These are phyloP conservation scores for Colletotrichum musae DNA, from an alignment of 2,329 filamentous ascomycete genomes.

Conservation along the genomic window DNA sequence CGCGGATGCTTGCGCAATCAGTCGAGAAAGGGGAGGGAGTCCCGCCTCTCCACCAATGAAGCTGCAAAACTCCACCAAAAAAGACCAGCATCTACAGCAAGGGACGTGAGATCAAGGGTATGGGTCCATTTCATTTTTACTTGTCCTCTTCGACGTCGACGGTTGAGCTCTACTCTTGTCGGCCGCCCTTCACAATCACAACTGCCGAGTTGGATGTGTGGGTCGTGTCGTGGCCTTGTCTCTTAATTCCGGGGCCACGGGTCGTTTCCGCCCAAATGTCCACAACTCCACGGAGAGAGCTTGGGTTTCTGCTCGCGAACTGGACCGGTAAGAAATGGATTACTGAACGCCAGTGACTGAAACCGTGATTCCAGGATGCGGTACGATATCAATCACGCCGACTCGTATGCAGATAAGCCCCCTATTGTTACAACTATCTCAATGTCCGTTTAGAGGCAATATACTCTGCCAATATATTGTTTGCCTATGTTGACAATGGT, in stretches of 20 bases:
- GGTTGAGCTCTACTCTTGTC: neutral
- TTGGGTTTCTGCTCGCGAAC: no score
- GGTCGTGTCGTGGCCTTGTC: slow-evolving; percentile 3
- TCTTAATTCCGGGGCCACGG: slow-evolving; percentile 22
- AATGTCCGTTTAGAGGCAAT: neutral
- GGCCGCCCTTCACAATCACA: slow-evolving; percentile 20
- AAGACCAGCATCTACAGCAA: slow-evolving; percentile 12
- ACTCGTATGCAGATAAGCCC: neutral
- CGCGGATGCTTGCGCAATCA: no score
- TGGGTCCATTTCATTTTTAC: neutral
- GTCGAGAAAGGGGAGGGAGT: neutral
- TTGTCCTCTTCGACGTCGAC: neutral
- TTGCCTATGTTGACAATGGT: neutral
- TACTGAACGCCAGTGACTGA: neutral
- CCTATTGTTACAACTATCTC: neutral
- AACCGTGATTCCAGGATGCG: neutral
- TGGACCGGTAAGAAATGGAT: neutral
- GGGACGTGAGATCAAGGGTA: neutral
- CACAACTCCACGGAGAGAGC: neutral
- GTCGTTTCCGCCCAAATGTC: neutral
- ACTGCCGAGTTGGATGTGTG: slow-evolving; percentile 15
- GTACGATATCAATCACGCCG: neutral
- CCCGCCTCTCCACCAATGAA: slow-evolving; percentile 3
- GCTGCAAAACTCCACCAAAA: slow-evolving; percentile 19
- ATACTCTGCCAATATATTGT: neutral